Evolutionary conservation across 495 filamentous ascomycete genomes (phyloP), one percentile per base, ranked within the genome.

Genomic region (Xylaria grammica): DNA sequence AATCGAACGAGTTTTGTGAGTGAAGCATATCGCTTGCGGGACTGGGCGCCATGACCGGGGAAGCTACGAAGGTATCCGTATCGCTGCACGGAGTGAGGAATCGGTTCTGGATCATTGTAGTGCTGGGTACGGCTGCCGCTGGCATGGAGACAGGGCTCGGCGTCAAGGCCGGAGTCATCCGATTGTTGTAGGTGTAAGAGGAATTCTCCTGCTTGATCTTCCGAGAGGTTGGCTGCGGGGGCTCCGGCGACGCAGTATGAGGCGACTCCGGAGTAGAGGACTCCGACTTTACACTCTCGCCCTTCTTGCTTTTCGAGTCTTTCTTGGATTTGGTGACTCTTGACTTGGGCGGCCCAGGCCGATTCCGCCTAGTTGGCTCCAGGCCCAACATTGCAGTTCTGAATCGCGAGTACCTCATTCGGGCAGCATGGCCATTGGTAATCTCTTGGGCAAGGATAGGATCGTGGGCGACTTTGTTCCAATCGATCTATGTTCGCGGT

Each of bases 361-460:
- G 74, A 67, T 78, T 81, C 10, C 79, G 74, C 29, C 69, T 69
- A 50, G 76, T 73, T 5, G 80, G 78, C 65, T 81, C 76, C 30
- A 71, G 64, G 42, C 77, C 78, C 11, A 81, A 62, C 69, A 80
- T 75, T 34, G 72, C 66, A n/a, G 69, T 54, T n/a, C 62, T 79
- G 78, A 92, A 91, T 44, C 90, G 86, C 22, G 86, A 87, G 74
- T 86, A 93, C 36, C 90, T 88, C 90, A 93, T 93, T 49, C 90
- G 88, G 32, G 90, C 89, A 9, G 90, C 90, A 74, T 93, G 90
- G 69, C 89, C 90, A 70, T 92, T 93, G 65, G 89, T 89, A 62
- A 92, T 91, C 58, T 84, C 80, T 48, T 88, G 79, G 7, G 74
- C 61, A 36, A 84, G 68, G 32, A 80, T 69, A 17, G 80, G 80